phyloP scores from a whole-genome alignment of 2,329 filamentous ascomycete species.

The Zymoseptoria crescenta region DNA sequence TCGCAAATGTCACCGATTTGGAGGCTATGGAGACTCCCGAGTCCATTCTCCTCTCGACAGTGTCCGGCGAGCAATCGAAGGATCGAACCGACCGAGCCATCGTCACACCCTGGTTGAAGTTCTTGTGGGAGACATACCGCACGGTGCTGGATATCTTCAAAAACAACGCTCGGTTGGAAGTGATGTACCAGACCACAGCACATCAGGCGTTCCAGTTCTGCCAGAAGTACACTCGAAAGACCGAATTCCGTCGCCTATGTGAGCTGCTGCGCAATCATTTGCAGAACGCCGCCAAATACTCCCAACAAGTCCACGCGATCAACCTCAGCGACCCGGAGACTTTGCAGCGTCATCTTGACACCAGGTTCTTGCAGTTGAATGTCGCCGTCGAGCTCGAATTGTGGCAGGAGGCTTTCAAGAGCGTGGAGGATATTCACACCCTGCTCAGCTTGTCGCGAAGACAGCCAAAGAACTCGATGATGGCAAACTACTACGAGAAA shows the following conservation, averaged over 20 bases:
- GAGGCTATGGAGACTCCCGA: constrained; percentile 97
- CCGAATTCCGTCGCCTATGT: constrained; percentile 96
- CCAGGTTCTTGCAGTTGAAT: constrained; percentile 96
- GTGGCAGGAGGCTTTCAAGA: constrained; percentile 99
- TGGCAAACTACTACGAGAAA: constrained; percentile 99
- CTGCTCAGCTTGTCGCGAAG: constrained; percentile 96
- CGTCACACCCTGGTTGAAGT: constrained; percentile 98
- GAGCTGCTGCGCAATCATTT: constrained; percentile 97
- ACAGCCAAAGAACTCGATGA: constrained; percentile 97
- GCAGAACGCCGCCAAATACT: constrained; percentile 98
- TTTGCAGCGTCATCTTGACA: constrained; percentile 92
- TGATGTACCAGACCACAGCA: constrained; percentile 96
- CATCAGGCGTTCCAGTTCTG: constrained; percentile 99
- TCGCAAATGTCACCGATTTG: constrained; percentile 80
- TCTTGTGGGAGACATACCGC: constrained; percentile 98
- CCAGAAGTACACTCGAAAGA: constrained; percentile 96
- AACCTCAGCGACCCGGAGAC: constrained; percentile 97
- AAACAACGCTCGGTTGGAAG: constrained; percentile 95
- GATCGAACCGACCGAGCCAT: constrained; percentile 97
- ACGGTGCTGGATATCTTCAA: constrained; percentile 97
- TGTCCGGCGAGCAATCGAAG: constrained; percentile 94
- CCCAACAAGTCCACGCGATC: constrained; percentile 97
- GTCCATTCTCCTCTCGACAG: constrained; percentile 93
- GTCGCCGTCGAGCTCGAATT: constrained; percentile 95
- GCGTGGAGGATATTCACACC: constrained; percentile 97